Evolutionary conservation across 2,329 filamentous ascomycete species (phyloP), one percentile per base, ranked within the genome.

Genomic region (Ascochyta koolunga): DNA sequence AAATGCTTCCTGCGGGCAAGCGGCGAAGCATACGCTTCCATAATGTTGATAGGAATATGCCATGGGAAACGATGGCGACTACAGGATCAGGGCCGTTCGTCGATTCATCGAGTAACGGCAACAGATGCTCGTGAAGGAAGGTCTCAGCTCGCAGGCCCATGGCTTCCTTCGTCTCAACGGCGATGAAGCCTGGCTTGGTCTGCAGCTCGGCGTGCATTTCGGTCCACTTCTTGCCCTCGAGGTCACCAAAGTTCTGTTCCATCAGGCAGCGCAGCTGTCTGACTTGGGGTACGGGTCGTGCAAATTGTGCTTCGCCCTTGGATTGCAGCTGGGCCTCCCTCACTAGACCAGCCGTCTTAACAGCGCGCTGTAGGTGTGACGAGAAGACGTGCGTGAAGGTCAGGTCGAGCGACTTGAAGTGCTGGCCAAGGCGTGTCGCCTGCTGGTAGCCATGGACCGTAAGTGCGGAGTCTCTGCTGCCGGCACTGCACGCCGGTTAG

Each of bases 391-490:
- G 82, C n/a, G 79, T 82, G 61, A 90, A 89, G 4, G 82, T 80
- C 9, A 92, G 82, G 2, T 83, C 83, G 0, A 83, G 83, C 1
- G 83, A 81, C 2, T 84, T 84, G 62, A 96, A 83, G 65, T 89
- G 81, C 15, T 81, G 72, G 24, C 85, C 91, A 1, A 96, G 81
- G 25, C 86, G 84, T 38, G 82, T 84, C n/a, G 89, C 86, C 74
- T 96, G 92, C 42, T 93, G 81, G 45, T 89, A 83, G 50, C 92
- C 92, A 76, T 96, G 90, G 59, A 86, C 87, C 21, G 92, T 96
- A 64, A 96, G 80, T 35, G 85, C 79, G 1, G 91, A 93, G 76
- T 96, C 90, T 72, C 86, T 89, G 45, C 86, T 84, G 55, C 92
- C 92, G 64, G 92, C 92, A 77, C 88, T 88, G 78, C 49, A 38